A percentile compares a stretch with the other conserved stretches of the same genome.
Evolutionary conservation across 1,284 basidiomycete species (phyloP).

Genomic region (Melampsora larici-populina): DNA sequence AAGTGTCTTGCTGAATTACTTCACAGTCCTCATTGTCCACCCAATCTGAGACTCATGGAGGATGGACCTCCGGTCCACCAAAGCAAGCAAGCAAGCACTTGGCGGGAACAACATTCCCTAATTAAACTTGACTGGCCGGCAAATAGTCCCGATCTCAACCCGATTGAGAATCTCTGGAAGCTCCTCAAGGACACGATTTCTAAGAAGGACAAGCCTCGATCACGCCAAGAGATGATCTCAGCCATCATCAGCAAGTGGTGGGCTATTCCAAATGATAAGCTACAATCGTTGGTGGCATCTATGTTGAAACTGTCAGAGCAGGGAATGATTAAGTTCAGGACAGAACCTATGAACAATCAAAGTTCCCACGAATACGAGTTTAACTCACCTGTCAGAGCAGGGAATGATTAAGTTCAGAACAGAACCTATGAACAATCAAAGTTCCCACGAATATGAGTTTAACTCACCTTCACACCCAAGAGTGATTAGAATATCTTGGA

Average conservation of each 20-base stretch:
- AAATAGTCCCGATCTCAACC: slow-evolving; percentile 21
- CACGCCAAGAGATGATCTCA: background rate
- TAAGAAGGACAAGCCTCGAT: background rate
- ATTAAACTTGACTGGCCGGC: slow-evolving; percentile 3
- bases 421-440: too few species aligned
- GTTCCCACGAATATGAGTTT: too few species aligned
- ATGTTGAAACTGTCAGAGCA: too few species aligned
- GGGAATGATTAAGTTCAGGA: too few species aligned
- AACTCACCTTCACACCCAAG: too few species aligned
- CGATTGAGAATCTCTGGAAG: slow-evolving; percentile 21
- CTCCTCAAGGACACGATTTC: slow-evolving; percentile 5
- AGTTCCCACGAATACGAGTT: too few species aligned
- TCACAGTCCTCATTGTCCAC: background rate
- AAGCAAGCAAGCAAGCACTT: background rate
- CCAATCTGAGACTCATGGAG: slow-evolving; percentile 8
- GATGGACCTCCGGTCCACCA: slow-evolving; percentile 7
- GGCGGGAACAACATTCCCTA: background rate
- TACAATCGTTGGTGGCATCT: background rate
- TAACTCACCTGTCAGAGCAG: too few species aligned
- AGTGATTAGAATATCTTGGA: too few species aligned
- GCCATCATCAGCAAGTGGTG: slow-evolving; percentile 13
- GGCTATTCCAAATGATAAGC: background rate
- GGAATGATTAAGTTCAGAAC: too few species aligned
- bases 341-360: too few species aligned
- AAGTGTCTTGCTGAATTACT: too few species aligned